Evolutionary conservation across 2,329 filamentous ascomycete species (phyloP).

Genomic region (Dendrostoma leiphaemia): DNA sequence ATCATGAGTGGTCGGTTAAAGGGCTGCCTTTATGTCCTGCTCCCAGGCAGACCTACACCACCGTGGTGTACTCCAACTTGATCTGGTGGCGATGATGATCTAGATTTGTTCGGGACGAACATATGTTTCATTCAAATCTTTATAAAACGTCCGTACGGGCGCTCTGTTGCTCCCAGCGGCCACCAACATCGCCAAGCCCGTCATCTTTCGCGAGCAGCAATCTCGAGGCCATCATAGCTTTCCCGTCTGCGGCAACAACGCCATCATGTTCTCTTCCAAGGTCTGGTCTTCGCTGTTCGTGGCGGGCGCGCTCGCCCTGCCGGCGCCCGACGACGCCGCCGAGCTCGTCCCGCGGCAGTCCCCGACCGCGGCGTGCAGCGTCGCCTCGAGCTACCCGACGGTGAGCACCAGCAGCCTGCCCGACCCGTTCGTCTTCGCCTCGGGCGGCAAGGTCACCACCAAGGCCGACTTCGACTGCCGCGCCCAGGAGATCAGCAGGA

Average conservation of each 20-base stretch:
- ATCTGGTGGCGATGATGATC: neutral
- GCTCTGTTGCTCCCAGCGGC: too few species aligned
- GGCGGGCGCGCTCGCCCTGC: conserved; percentile 34
- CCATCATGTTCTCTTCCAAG: neutral
- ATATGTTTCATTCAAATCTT: neutral
- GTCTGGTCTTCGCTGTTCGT: conserved; percentile 15
- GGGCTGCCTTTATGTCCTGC: neutral
- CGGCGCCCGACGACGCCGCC: conserved; percentile 23
- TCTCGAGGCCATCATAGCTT: too few species aligned
- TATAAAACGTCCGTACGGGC: neutral
- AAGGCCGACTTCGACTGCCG: conserved; percentile 48
- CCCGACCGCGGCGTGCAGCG: conserved; percentile 32
- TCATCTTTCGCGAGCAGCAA: neutral
- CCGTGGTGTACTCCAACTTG: neutral
- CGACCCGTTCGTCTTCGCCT: conserved; percentile 46
- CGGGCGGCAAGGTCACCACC: conserved; percentile 41
- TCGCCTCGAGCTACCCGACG: conserved; percentile 32
- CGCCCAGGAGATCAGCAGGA: conserved; percentile 44
- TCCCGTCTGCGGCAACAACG: too few species aligned
- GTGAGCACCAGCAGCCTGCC: conserved; percentile 38
- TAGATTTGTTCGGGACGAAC: neutral
- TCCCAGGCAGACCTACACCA: neutral
- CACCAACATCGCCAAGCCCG: neutral
- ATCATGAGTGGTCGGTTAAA: neutral
- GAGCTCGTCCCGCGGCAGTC: conserved; percentile 36